phyloP scores from a whole-genome alignment of 1,139 yeast genomes.

The Hansenula sp. region DNA sequence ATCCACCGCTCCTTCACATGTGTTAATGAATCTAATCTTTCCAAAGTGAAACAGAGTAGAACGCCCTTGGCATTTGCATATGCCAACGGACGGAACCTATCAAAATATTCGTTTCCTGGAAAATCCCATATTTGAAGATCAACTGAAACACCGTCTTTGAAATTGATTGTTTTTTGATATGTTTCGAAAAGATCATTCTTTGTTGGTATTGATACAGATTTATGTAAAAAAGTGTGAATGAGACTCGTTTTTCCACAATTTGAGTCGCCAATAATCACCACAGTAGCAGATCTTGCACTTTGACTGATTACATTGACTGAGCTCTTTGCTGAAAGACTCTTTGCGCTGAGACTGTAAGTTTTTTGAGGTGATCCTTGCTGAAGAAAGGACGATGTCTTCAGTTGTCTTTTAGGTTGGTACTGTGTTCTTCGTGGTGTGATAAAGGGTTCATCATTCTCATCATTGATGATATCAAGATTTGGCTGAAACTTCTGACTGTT shows the following conservation, averaged over 20 bases:
- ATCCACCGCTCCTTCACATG: constrained; percentile 38
- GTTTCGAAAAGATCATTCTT: constrained; percentile 17
- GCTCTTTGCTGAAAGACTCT: not conserved
- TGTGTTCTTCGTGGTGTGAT: too few relatives aligned
- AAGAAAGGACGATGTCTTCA: too few relatives aligned
- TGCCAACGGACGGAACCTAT: constrained; percentile 60
- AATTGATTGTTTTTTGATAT: constrained; percentile 26
- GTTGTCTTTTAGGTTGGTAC: too few relatives aligned
- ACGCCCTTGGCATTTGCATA: constrained; percentile 69
- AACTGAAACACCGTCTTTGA: constrained; percentile 10
- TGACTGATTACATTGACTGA: not conserved
- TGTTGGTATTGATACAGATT: constrained; percentile 6
- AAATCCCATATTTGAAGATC: constrained; percentile 45
- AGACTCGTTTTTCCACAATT: constrained; percentile 23
- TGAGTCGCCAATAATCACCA: constrained; percentile 23
- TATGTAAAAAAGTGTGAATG: constrained; percentile 16
- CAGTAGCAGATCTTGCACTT: constrained; percentile 1
- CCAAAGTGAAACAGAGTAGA: constrained; percentile 64
- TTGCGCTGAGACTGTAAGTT: too few relatives aligned
- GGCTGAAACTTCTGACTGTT: too few relatives aligned
- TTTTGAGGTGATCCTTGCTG: too few relatives aligned
- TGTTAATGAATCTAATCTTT: constrained; percentile 42
- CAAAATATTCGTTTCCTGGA: constrained; percentile 54
- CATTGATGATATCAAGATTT: too few relatives aligned
- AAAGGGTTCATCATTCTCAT: too few relatives aligned